Percentiles rank a stretch among this genome's conserved stretches.
These are phyloP conservation scores for Lathyrus oleraceus DNA, from an alignment of 306 rosid species.

Conservation along the genomic window DNA sequence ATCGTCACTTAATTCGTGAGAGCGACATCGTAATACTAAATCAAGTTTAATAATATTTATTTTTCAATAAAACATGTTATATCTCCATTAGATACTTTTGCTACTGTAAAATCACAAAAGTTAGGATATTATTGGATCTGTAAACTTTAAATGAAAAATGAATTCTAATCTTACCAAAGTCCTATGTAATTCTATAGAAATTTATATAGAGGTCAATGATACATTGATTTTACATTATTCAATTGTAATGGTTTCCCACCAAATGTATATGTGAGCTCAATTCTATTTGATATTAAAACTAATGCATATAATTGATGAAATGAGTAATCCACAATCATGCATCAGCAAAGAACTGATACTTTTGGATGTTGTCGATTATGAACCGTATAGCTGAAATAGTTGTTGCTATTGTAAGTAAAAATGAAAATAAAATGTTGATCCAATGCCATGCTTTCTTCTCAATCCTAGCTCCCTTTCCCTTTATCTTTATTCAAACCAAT, in stretches of 20 bases:
- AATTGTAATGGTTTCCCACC: neutral
- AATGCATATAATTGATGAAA: neutral
- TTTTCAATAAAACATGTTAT: no score
- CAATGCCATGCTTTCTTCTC: conserved; percentile 62
- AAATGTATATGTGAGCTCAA: neutral
- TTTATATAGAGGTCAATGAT: neutral
- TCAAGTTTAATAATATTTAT: no score
- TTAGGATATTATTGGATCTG: no score
- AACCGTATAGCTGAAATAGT: conserved; percentile 51
- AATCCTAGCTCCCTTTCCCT: conserved; percentile 49
- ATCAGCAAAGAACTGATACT: conserved; percentile 57
- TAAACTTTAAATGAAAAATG: no score
- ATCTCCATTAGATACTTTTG: no score
- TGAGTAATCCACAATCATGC: conserved; percentile 20
- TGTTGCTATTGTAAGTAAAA: conserved; percentile 46
- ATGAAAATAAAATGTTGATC: conserved; percentile 47
- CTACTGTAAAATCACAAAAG: no score
- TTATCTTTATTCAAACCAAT: conserved; percentile 42
- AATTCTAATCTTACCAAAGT: no score
- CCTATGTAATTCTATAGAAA: no score
- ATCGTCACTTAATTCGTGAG: no score
- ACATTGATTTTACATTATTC: neutral
- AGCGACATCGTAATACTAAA: no score
- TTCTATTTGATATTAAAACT: neutral
- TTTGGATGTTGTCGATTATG: conserved; percentile 41